These are phyloP conservation scores for Alternaria ethzedia DNA, from an alignment of 2,329 filamentous ascomycete genomes.

Conservation along the genomic window DNA sequence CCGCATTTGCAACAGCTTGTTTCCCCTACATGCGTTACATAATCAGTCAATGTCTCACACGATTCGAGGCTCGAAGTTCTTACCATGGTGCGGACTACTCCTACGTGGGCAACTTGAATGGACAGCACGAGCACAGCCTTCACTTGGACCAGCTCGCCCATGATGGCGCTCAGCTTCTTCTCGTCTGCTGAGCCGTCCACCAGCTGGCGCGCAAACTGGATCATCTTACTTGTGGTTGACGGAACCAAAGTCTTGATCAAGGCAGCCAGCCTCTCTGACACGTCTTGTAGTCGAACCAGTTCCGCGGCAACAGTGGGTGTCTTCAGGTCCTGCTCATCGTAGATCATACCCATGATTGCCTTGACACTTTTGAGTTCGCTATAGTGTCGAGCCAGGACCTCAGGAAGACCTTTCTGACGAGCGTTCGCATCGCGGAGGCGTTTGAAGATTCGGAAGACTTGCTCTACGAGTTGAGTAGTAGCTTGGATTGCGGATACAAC, in stretches of 20 bases:
- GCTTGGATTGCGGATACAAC: neutral
- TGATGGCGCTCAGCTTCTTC: constrained; percentile 20
- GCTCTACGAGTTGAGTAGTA: constrained; percentile 11
- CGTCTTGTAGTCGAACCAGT: neutral
- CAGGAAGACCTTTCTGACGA: constrained; percentile 15
- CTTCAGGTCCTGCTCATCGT: neutral
- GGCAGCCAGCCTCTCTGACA: neutral
- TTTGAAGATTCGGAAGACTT: constrained; percentile 11
- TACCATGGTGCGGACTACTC: constrained; percentile 15
- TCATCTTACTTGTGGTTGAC: constrained; percentile 8
- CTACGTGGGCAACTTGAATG: constrained; percentile 26
- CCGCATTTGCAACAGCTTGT: constrained; percentile 17
- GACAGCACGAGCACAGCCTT: constrained; percentile 18
- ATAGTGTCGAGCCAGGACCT: neutral
- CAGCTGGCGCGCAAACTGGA: constrained; percentile 22
- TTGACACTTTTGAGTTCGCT: neutral
- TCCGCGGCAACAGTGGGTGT: neutral
- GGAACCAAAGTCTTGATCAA: constrained; percentile 3
- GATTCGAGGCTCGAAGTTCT: neutral
- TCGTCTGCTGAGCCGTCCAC: constrained; percentile 20
- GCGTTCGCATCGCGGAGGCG: constrained; percentile 20
- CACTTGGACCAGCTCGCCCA: constrained; percentile 23
- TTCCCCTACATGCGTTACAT: neutral
- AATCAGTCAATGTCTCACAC: neutral
- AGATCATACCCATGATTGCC: neutral